Percentiles rank a stretch among this genome's conserved stretches.
These are phyloP conservation scores for Albatrellus ellisii DNA, from an alignment of 768 basidiomycete species.

Conservation along the genomic window DNA sequence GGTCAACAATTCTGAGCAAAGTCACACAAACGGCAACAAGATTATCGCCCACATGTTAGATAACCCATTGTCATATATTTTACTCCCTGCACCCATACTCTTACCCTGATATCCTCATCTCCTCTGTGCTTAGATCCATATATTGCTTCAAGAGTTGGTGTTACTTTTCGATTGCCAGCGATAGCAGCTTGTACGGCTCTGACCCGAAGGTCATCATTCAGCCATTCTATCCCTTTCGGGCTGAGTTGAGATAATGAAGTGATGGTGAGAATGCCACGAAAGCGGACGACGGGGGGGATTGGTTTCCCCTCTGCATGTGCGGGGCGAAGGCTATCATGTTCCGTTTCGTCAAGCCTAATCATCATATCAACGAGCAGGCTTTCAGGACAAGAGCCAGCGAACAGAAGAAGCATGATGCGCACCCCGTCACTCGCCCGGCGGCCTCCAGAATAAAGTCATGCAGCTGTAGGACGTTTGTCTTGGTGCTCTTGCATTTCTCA, in stretches of 20 bases:
- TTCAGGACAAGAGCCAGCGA: constrained; percentile 18
- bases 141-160: constrained; percentile 8
- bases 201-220: constrained; percentile 32
- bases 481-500: constrained; percentile 8
- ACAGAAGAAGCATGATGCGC: neutral
- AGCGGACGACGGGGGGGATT: constrained; percentile 22
- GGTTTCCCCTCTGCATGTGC: constrained; percentile 4
- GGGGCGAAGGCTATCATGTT: neutral
- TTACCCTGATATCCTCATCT: constrained; percentile 18
- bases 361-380: neutral
- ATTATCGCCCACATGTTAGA: constrained; percentile 23
- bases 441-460: constrained; percentile 5
- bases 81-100: constrained; percentile 28
- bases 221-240: constrained; percentile 23
- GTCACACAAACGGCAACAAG: too few species aligned
- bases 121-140: constrained; percentile 10
- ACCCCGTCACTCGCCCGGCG: constrained; percentile 6
- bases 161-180: constrained; percentile 23
- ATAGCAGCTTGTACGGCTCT: constrained; percentile 24
- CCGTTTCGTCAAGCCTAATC: constrained; percentile 1
- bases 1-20: neutral
- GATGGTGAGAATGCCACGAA: constrained; percentile 40
- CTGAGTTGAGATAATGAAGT: constrained; percentile 36
- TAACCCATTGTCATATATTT: constrained; percentile 28
- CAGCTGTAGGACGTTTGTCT: constrained; percentile 1